phyloP scores from a whole-genome alignment of 176 grass and related monocot genomes.

The Ananas comosus region DNA sequence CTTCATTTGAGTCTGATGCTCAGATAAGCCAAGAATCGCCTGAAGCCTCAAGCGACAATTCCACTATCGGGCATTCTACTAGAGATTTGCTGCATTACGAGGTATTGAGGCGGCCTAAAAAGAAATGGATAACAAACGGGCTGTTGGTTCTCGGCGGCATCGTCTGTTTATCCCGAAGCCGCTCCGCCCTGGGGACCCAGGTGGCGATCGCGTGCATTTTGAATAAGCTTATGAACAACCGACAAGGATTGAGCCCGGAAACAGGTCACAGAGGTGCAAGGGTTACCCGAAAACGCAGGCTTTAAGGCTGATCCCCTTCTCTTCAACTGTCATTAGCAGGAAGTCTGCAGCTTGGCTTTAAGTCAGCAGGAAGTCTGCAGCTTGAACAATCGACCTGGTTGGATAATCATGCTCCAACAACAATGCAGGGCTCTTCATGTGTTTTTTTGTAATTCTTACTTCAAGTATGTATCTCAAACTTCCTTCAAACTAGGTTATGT shows the following conservation, averaged over 20 bases:
- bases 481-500: no score
- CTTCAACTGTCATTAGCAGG: background rate
- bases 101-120: slow-evolving; percentile 24
- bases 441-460: no score
- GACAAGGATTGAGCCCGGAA: background rate
- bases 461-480: no score
- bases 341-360: slow-evolving; percentile 4
- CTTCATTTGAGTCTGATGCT: slow-evolving; percentile 8
- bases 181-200: slow-evolving; percentile 59
- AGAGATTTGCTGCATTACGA: slow-evolving; percentile 25
- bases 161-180: slow-evolving; percentile 61
- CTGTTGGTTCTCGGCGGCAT: slow-evolving; percentile 63
- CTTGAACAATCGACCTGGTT: no score
- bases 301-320: no score
- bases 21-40: slow-evolving; percentile 1
- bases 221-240: slow-evolving; percentile 40
- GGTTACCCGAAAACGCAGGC: no score
- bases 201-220: slow-evolving; percentile 70
- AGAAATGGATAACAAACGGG: slow-evolving; percentile 56
- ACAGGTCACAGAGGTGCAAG: no score
- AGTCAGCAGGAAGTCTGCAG: slow-evolving; percentile 7
- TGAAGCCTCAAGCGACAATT: background rate
- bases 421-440: no score
- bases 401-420: no score
- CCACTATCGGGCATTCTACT: slow-evolving; percentile 12